Evolutionary conservation across 306 rosid species (phyloP).

Genomic region (Castanea crenata): DNA sequence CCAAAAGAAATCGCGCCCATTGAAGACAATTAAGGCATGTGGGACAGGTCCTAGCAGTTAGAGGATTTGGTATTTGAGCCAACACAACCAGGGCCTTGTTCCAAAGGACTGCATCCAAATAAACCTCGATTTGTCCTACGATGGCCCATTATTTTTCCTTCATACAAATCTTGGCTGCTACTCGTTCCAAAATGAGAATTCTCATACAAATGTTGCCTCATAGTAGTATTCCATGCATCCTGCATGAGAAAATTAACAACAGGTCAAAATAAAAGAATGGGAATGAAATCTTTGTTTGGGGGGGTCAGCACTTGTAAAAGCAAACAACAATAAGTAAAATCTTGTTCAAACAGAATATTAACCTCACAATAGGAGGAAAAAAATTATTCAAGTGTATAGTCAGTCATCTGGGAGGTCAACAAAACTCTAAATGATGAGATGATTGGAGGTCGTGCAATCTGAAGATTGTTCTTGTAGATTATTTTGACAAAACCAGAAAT

Average conservation of each 20-base stretch:
- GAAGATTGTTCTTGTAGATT: background rate
- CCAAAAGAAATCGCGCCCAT: background rate
- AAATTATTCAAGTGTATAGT: background rate
- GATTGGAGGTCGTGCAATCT: background rate
- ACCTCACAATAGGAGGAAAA: background rate
- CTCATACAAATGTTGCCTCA: slow-evolving; percentile 4
- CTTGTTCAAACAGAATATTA: background rate
- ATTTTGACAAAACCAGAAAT: background rate
- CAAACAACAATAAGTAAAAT: background rate
- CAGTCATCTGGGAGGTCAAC: background rate
- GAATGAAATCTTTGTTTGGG: background rate
- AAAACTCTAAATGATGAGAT: background rate
- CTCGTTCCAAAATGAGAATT: background rate
- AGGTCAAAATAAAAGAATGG: background rate
- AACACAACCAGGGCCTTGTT: slow-evolving; percentile 11
- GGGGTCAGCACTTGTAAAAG: background rate
- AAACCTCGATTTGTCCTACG: slow-evolving; percentile 7
- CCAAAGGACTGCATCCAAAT: slow-evolving; percentile 6
- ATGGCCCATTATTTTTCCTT: slow-evolving; percentile 2
- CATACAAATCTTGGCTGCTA: slow-evolving; percentile 11
- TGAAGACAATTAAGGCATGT: background rate
- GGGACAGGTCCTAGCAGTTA: background rate
- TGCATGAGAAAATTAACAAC: background rate
- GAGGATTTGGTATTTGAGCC: background rate
- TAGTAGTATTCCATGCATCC: slow-evolving; percentile 19